These are phyloP conservation scores for Aspergillus eucalypticola DNA, from an alignment of 2,329 filamentous ascomycete species.

Conservation along the genomic window DNA sequence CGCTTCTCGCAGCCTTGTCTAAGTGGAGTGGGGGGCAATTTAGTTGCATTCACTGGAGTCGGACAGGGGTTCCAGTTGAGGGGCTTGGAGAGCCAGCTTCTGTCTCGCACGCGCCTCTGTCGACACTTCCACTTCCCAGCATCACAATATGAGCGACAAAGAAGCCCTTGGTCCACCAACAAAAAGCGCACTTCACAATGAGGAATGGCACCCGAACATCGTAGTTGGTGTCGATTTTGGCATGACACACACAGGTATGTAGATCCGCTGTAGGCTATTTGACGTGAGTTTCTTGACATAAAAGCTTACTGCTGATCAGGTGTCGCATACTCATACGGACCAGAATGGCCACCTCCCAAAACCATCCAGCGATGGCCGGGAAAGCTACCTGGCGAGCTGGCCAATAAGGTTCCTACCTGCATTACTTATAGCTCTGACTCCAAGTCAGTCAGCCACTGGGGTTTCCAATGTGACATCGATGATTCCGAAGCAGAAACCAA, in stretches of 20 bases:
- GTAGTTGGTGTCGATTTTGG: conserved; percentile 32
- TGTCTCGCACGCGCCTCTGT: too few species aligned
- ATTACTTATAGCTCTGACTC: conserved; percentile 28
- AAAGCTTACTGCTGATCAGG: conserved; percentile 18
- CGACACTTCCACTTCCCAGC: too few species aligned
- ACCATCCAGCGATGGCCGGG: conserved; percentile 40
- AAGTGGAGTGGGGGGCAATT: neutral
- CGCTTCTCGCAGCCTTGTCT: too few species aligned
- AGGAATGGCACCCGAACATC: conserved; percentile 28
- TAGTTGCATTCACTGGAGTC: neutral
- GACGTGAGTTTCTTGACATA: too few species aligned
- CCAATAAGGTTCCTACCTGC: conserved; percentile 37
- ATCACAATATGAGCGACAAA: conserved; percentile 4
- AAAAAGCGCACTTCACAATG: neutral
- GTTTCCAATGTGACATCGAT: conserved; percentile 39
- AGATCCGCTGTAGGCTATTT: too few species aligned
- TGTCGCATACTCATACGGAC: conserved; percentile 39
- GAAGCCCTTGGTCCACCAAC: neutral
- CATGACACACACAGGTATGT: conserved; percentile 31
- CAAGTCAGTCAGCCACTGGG: conserved; percentile 30
- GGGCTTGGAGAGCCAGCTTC: neutral
- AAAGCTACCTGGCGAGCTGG: conserved; percentile 30
- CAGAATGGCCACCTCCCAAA: conserved; percentile 36
- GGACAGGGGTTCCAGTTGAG: neutral
- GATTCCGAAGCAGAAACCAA: conserved; percentile 26